phyloP scores from a whole-genome alignment of 2,329 filamentous ascomycete genomes.

The Colletotrichum ledebouriae region DNA sequence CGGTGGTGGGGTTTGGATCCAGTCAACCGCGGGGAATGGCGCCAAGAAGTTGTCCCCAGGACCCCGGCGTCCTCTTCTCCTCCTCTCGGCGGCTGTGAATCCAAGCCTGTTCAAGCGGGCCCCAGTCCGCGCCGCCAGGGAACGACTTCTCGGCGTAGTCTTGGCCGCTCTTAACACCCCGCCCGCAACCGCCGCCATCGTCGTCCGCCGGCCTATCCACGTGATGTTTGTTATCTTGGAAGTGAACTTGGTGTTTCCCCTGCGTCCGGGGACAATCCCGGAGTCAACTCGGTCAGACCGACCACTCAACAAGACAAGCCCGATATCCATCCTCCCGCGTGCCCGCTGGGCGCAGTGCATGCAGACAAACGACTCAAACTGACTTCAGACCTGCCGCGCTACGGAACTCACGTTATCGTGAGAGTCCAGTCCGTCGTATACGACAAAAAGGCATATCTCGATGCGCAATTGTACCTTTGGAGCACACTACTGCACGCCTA shows the following conservation, averaged over 20 bases:
- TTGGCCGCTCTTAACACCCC: constrained; percentile 11
- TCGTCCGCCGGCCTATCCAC: constrained; percentile 11
- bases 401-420: background rate
- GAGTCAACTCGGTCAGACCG: background rate
- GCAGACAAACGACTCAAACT: constrained; percentile 10
- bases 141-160: constrained; percentile 30
- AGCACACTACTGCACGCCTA: constrained; percentile 21
- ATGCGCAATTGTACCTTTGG: constrained; percentile 1
- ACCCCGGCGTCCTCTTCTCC: constrained; percentile 2
- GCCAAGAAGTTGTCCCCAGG: constrained; percentile 15
- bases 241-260: constrained; percentile 9
- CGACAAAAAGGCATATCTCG: background rate
- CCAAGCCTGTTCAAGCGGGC: constrained; percentile 16
- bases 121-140: constrained; percentile 24
- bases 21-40: constrained; percentile 3
- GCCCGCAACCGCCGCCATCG: constrained; percentile 19
- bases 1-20: background rate
- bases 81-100: constrained; percentile 23
- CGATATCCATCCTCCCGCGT: constrained; percentile 1
- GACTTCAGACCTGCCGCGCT: constrained; percentile 19
- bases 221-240: background rate
- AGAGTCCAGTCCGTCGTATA: background rate
- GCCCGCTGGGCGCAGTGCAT: constrained; percentile 19
- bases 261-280: constrained; percentile 15
- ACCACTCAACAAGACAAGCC: background rate